A percentile compares a stretch with the other conserved stretches of the same genome.
Evolutionary conservation across 73 alveolate genomes (phyloP).

Genomic region (Paramecium sonneborni): DNA sequence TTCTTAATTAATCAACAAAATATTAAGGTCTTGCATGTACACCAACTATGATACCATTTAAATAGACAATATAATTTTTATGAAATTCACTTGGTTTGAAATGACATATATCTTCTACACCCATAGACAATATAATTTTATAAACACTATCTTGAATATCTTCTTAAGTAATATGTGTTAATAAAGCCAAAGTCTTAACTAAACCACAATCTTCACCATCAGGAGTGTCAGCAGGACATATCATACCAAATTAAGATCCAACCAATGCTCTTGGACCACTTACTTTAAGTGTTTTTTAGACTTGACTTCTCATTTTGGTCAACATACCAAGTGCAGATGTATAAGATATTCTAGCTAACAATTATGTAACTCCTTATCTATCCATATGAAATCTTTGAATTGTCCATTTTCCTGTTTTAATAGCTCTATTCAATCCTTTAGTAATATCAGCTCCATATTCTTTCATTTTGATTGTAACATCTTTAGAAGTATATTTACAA

Average conservation of each 20-base stretch:
- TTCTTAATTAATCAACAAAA: constrained; percentile 87
- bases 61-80: constrained; percentile 81
- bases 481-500: constrained; percentile 66
- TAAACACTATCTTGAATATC: constrained; percentile 83
- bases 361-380: constrained; percentile 97
- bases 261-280: constrained; percentile 98
- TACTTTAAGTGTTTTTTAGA: constrained; percentile 97
- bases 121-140: constrained; percentile 79
- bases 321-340: constrained; percentile 95
- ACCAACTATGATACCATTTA: constrained; percentile 99
- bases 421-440: constrained; percentile 89
- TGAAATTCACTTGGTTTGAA: constrained; percentile 73
- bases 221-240: constrained; percentile 99
- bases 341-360: constrained; percentile 71
- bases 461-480: constrained; percentile 58
- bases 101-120: constrained; percentile 94
- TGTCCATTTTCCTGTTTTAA: constrained; percentile 98
- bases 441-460: constrained; percentile 67
- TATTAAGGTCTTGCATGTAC: constrained; percentile 92
- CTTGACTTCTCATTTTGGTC: constrained; percentile 96
- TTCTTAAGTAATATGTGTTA: constrained; percentile 98
- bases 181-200: constrained; percentile 94
- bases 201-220: constrained; percentile 99
- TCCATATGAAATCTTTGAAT: constrained; percentile 98
- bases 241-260: constrained; percentile 99